These are phyloP conservation scores for Pneumocystis oryctolagi DNA, from an alignment of 1,139 yeast species.

Conservation along the genomic window DNA sequence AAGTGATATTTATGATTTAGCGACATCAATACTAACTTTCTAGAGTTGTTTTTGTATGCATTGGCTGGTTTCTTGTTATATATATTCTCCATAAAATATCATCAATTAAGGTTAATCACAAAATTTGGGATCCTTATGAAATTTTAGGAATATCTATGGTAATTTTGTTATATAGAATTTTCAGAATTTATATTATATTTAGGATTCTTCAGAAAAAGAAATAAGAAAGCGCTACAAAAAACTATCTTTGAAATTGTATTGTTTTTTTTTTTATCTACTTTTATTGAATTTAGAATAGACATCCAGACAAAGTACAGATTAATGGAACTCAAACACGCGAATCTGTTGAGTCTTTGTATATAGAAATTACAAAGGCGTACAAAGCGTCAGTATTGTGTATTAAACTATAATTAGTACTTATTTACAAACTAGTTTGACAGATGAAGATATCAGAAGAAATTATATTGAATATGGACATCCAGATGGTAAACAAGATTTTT, in stretches of 20 bases:
- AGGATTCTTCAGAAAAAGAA: conserved; percentile 55
- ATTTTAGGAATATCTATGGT: conserved; percentile 49
- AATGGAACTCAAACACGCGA: conserved; percentile 47
- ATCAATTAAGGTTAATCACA: conserved; percentile 23
- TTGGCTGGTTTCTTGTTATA: conserved; percentile 9
- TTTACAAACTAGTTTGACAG: conserved; percentile 41
- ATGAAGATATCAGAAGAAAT: conserved; percentile 70
- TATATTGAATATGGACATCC: conserved; percentile 87
- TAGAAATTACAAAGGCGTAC: conserved; percentile 78
- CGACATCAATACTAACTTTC: not conserved
- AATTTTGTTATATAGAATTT: not conserved
- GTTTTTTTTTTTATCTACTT: not conserved
- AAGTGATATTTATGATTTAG: not conserved
- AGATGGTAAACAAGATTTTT: conserved; percentile 87
- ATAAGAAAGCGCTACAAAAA: conserved; percentile 74
- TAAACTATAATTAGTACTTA: not conserved
- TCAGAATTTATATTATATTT: not conserved
- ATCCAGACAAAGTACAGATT: conserved; percentile 70
- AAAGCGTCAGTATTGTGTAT: conserved; percentile 37
- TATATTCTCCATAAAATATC: conserved; percentile 7
- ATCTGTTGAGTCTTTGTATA: conserved; percentile 64
- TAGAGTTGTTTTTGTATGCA: not conserved
- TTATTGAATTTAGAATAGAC: conserved; percentile 23
- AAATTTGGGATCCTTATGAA: conserved; percentile 77
- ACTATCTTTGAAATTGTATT: conserved; percentile 51